A percentile compares a stretch with the other conserved stretches of the same genome.
Evolutionary conservation across 129 eudicot genomes (phyloP).

Genomic region (Flaveria trinervia): DNA sequence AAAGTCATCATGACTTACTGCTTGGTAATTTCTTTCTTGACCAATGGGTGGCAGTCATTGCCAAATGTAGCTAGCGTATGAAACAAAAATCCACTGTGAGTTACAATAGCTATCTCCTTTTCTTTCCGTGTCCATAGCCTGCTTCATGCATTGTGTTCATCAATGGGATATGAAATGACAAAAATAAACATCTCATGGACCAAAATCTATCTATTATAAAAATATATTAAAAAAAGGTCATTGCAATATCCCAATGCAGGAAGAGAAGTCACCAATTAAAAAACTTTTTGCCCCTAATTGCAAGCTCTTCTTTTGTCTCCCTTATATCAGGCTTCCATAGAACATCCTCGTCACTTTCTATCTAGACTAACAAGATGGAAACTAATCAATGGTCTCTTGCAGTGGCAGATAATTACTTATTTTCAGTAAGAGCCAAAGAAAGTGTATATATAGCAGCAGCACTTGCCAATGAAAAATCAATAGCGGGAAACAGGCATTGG

Average conservation of each 20-base stretch:
- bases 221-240: neutral
- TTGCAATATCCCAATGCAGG: neutral
- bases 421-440: neutral
- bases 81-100: constrained; percentile 94
- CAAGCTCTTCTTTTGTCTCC: constrained; percentile 92
- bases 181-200: too few relatives aligned
- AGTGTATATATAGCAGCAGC: too few relatives aligned
- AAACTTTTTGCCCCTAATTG: constrained; percentile 75
- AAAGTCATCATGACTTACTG: constrained; percentile 50
- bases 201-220: too few relatives aligned
- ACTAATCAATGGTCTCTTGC: neutral
- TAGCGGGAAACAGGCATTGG: constrained; percentile 76
- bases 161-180: too few relatives aligned
- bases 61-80: constrained; percentile 77
- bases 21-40: constrained; percentile 73
- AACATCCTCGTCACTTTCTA: constrained; percentile 82
- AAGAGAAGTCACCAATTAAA: constrained; percentile 57
- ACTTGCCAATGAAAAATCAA: constrained; percentile 86
- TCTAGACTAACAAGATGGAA: constrained; percentile 44
- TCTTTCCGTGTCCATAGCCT: constrained; percentile 80
- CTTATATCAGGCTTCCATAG: constrained; percentile 81
- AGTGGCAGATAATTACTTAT: neutral
- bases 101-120: constrained; percentile 92
- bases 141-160: constrained; percentile 3
- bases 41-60: constrained; percentile 59